Evolutionary conservation across 768 basidiomycete genomes (phyloP), one percentile per base, ranked within the genome.

Genomic region (Pluteus cervinus): DNA sequence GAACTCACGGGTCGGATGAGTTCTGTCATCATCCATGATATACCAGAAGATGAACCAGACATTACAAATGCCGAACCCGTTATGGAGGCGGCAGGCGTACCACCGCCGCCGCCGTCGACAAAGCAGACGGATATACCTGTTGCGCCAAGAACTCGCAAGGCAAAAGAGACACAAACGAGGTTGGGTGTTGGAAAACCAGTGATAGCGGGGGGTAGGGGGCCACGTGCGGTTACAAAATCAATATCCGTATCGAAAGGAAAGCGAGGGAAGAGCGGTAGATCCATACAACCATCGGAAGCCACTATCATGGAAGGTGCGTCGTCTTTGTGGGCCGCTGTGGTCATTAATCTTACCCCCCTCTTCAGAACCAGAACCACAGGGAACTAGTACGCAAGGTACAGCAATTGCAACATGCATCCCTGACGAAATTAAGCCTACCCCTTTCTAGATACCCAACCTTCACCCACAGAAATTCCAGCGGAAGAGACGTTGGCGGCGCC

Each of bases 111-210:
- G 26, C 39, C 54, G 34, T 43, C 46, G 11, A 43, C 49, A 24
- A 37, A 45, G 15, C 45, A 51, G 39, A 48, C 56, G 23, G 51
- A n/a, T n/a, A n/a, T n/a, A n/a, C n/a, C 57, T 43, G 58, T 50
- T 21, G 53, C 60, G 8, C 43, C 53, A 8, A 73, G 81, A 8
- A 74, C 75, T 21, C 69, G 81, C 39, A 85, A 84, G 51, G 79
- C 83, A 9, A 85, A 79, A 54, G 81, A 85, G 35, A 68, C 75
- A 4, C 86, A 86, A 55, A 73, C 69, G 28, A 67, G 65, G 44
- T 66, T 88, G 12, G 86, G 86, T 35, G 76, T 86, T 10, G 86
- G 86, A 2, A 69, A 79, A 47, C 86, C 86, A 7, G 65, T 67
- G 6, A 63, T 66, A 12, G 81, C 72, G 22, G 85, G 83, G 18